These are phyloP conservation scores for Penicillium waksmanii DNA, from an alignment of 495 filamentous ascomycete genomes.

Conservation along the genomic window DNA sequence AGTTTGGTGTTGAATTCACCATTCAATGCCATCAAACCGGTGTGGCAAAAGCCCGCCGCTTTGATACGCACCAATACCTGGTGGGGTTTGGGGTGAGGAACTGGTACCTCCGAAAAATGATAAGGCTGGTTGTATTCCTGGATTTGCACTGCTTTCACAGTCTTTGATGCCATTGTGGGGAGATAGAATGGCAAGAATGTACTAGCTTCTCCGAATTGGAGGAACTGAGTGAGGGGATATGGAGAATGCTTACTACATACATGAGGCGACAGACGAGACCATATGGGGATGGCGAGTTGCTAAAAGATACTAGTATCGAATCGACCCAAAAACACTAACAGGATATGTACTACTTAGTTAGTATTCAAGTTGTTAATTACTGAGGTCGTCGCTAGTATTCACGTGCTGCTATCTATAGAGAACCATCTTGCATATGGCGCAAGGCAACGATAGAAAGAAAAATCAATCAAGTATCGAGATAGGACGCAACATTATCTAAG, in stretches of 20 bases:
- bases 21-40: constrained; percentile 55
- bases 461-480: too few species aligned
- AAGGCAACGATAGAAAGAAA: too few species aligned
- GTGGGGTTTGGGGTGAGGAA: constrained; percentile 16
- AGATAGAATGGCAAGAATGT: neutral
- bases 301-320: too few species aligned
- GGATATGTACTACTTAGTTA: too few species aligned
- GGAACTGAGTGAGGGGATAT: neutral
- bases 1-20: constrained; percentile 48
- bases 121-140: constrained; percentile 20
- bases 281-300: too few species aligned
- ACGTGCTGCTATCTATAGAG: too few species aligned
- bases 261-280: too few species aligned
- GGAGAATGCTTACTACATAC: neutral
- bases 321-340: too few species aligned
- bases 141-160: constrained; percentile 20
- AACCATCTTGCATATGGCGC: too few species aligned
- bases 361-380: too few species aligned
- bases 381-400: too few species aligned
- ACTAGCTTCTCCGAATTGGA: neutral
- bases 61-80: constrained; percentile 36
- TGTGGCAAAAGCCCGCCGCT: constrained; percentile 64
- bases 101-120: constrained; percentile 15
- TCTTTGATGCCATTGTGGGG: constrained; percentile 2
- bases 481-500: too few species aligned